phyloP scores from a whole-genome alignment of 106 monocot genomes.

The Dioscorea alata region DNA sequence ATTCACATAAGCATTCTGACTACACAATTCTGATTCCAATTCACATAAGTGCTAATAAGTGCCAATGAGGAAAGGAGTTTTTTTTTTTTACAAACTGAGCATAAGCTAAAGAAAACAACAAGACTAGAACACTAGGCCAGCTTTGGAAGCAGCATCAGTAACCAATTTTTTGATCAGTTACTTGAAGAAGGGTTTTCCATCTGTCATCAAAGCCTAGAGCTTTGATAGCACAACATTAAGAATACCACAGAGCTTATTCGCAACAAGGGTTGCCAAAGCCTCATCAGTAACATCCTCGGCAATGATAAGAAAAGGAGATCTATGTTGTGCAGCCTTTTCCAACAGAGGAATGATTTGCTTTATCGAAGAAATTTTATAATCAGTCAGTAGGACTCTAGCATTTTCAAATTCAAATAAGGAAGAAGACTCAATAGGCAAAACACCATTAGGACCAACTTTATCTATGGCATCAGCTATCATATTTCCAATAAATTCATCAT shows the following conservation, averaged over 20 bases:
- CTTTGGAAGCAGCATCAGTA: no score
- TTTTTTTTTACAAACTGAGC: no score
- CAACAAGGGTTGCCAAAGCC: constrained; percentile 76
- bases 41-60: no score
- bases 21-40: no score
- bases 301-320: constrained; percentile 66
- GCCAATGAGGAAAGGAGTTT: no score
- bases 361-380: constrained; percentile 64
- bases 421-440: constrained; percentile 58
- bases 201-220: constrained; percentile 79
- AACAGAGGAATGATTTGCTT: no score
- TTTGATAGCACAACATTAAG: constrained; percentile 78
- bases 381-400: constrained; percentile 62
- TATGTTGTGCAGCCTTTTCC: neutral
- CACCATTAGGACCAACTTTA: constrained; percentile 58
- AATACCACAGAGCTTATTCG: constrained; percentile 65
- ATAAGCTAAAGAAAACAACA: no score
- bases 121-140: no score
- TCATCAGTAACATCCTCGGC: constrained; percentile 74
- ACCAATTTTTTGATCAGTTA: no score
- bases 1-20: no score
- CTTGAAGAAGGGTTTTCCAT: constrained; percentile 69
- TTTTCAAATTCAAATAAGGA: constrained; percentile 77
- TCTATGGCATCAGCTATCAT: constrained; percentile 68
- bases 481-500: constrained; percentile 54